Evolutionary conservation across 345 rosid species (phyloP).

Genomic region (Salix koriyanagi): DNA sequence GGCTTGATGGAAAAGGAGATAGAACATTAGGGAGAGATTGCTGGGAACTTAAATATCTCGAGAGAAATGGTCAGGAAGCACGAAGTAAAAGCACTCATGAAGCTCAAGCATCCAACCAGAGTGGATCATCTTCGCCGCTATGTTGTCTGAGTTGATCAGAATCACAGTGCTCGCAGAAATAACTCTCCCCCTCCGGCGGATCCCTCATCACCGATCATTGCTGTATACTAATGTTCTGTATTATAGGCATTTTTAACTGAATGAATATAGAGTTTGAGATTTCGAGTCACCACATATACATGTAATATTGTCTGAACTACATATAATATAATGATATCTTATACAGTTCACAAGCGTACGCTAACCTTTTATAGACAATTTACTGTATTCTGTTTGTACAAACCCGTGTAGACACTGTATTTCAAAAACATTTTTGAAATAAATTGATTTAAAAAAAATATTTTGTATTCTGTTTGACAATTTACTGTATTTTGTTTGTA

Average conservation of each 20-base stretch:
- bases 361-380: background rate
- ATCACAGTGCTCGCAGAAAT: background rate
- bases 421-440: too few species aligned
- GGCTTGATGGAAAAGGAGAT: slow-evolving; percentile 93
- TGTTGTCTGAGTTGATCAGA: slow-evolving; percentile 41
- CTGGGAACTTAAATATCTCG: slow-evolving; percentile 83
- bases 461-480: too few species aligned
- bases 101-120: slow-evolving; percentile 91
- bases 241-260: slow-evolving; percentile 22
- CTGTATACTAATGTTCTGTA: slow-evolving; percentile 22
- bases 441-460: too few species aligned
- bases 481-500: too few species aligned
- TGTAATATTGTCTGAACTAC: background rate
- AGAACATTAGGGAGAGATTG: slow-evolving; percentile 89
- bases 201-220: background rate
- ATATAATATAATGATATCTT: background rate
- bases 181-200: background rate
- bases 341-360: background rate
- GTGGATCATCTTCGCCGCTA: slow-evolving; percentile 77
- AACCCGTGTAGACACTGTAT: background rate
- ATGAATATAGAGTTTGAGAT: slow-evolving; percentile 9
- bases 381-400: background rate
- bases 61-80: slow-evolving; percentile 98
- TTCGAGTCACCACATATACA: slow-evolving; percentile 3
- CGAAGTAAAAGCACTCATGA: slow-evolving; percentile 93